Base-by-base conservation (phyloP, 2,329 filamentous ascomycete species). In the Davidsoniella neocaledoniae region DNA sequence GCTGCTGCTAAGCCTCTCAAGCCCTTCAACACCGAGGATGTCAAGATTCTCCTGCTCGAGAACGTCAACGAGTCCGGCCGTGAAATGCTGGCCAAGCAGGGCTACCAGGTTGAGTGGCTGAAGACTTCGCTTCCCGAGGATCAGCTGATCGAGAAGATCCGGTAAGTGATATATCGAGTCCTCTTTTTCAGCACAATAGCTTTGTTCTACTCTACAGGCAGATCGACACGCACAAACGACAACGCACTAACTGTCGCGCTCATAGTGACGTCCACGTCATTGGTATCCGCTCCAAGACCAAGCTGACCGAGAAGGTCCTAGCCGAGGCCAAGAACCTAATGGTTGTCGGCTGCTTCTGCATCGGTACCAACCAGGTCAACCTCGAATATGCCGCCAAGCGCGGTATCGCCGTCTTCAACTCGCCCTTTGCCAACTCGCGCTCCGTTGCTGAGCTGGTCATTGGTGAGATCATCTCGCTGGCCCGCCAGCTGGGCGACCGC, bases 371-470 rank as follows among this genome's bases (percentile, higher is more conserved):
- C 69, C 87, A 94, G 65, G 87, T 94, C 56, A 82, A 94, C 63
- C 77, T 94, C 53, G 76, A 86, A 54, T 90, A 79, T 61, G 86
- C 87, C 26, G 86, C 86, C 44, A 73, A 75, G 57, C 78, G 84
- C 61, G 87, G 91, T 57, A 94, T 96, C 63, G 87, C 88, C 36
- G 91, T 98, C 56, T 98, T 98, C 78, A 98, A 98, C 69, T 96
- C 91, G 43, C 91, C 91, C 1, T 98, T 98, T 68, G 88, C 85
- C 68, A 98, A 98, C 69, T 96, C 90, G 7, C 83, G 91, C 63
- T 94, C 86, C 63, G 91, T 98, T 47, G 91, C 91, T 51, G 91
- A 98, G 70, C 73, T 96, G 51, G 87, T 96, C 58, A 95, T 98
- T 62, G 83, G 73, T 49, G 90, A 95, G 67, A 88, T 98, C 61